phyloP scores from a whole-genome alignment of 2,329 filamentous ascomycete genomes.

The Fusarium goolgardi region DNA sequence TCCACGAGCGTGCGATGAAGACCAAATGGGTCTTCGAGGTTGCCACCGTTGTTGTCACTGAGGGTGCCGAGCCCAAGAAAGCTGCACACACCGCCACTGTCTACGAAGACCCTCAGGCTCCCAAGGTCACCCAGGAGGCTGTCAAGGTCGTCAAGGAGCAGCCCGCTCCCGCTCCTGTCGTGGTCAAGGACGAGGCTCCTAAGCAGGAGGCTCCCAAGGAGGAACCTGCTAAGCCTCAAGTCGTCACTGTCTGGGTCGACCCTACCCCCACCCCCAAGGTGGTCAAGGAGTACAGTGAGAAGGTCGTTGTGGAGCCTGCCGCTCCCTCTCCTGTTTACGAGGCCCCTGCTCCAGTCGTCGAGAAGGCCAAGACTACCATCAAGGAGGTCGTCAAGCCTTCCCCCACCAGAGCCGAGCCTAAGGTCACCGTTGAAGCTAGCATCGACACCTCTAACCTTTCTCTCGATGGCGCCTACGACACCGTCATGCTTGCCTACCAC shows the following conservation, averaged over 20 bases:
- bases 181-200: constrained; percentile 23
- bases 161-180: constrained; percentile 15
- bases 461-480: constrained; percentile 48
- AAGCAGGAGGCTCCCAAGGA: constrained; percentile 13
- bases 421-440: constrained; percentile 15
- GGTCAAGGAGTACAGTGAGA: constrained; percentile 8
- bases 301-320: constrained; percentile 12
- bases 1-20: constrained; percentile 56
- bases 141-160: constrained; percentile 25
- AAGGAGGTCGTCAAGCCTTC: constrained; percentile 24
- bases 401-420: constrained; percentile 20
- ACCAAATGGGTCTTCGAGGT: constrained; percentile 57
- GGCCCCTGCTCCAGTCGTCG: constrained; percentile 8
- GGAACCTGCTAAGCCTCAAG: constrained; percentile 28
- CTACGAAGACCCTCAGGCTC: constrained; percentile 9
- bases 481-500: constrained; percentile 75
- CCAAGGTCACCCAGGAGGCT: constrained; percentile 12
- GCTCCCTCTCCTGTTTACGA: constrained; percentile 23
- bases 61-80: constrained; percentile 30
- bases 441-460: constrained; percentile 20
- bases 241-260: constrained; percentile 15
- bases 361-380: constrained; percentile 29
- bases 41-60: constrained; percentile 60
- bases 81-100: constrained; percentile 16
- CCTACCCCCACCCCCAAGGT: constrained; percentile 4